Conservation (phyloP, 2,329 filamentous ascomycete genomes). For the Colletotrichum acutatum region DNA sequence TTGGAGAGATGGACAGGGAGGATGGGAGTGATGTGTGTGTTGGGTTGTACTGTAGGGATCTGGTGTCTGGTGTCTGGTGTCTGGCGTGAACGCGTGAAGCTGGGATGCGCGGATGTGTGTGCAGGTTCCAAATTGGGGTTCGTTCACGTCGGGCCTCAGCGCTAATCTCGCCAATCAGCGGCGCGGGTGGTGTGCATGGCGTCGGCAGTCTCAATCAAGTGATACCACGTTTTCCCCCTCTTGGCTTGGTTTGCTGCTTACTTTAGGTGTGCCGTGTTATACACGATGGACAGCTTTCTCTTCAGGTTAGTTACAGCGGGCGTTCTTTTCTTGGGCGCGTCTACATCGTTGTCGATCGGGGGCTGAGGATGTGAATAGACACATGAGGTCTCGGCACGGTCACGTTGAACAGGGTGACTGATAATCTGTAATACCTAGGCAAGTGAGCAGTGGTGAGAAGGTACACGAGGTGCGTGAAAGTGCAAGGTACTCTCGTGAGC, state of each 20-base stretch:
- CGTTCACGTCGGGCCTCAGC: background rate
- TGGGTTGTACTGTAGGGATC: background rate
- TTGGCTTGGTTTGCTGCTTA: background rate
- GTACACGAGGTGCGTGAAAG: background rate
- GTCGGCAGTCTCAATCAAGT: background rate
- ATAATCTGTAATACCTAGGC: too few relatives aligned
- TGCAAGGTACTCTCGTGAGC: slow-evolving; percentile 18
- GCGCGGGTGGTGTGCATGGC: slow-evolving; percentile 12
- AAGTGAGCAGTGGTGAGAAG: too few relatives aligned
- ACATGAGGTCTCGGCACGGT: background rate
- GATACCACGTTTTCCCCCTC: slow-evolving; percentile 7
- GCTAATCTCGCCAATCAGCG: slow-evolving; percentile 25
- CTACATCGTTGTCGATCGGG: background rate
- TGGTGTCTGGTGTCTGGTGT: background rate
- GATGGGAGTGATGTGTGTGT: background rate
- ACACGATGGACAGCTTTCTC: background rate
- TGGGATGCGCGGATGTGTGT: background rate
- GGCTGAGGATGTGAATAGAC: background rate
- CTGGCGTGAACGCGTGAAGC: background rate
- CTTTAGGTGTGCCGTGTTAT: background rate
- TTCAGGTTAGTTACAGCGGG: background rate
- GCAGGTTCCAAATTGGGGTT: background rate
- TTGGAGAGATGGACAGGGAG: background rate
- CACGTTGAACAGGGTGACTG: background rate
- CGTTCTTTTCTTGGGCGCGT: background rate